Evolutionary conservation across 176 grass and related monocot species (phyloP), one percentile per base, ranked within the genome.

Genomic region (Ampelocalamus luodianensis): DNA sequence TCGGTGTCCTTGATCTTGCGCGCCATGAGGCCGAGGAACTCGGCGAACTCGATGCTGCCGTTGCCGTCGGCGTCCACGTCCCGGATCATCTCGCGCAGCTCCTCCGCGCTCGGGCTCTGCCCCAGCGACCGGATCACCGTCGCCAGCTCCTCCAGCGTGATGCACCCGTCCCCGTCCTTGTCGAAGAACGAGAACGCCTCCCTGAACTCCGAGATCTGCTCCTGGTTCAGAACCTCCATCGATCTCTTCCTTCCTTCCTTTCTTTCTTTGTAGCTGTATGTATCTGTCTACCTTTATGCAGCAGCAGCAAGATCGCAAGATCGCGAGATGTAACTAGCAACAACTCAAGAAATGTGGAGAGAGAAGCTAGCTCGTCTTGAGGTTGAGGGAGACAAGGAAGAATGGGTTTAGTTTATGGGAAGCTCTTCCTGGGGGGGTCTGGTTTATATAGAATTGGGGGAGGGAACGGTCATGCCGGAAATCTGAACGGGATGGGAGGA

Each of bases 181-280:
- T 97, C 95, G 73, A 97, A 97, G 85, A 97, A 92, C 11, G 86
- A 83, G 81, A 97, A 97, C 29, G 95, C 90, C 86, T 93, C 90
- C 18, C 77, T 67, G 88, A 91, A 94, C 84, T 92, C 95, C 1
- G 76, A 49, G n/a, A 97, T 78, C 85, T 97, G 90, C 71, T 92
- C 77, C 23, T 27, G 17, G 55, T 15, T 63, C 60, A 29, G 26
- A 27, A 29, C 24, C 60, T 63, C 60, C 24, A 29, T 29, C 23
- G n/a, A 63, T 63, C 60, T 15, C 60, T 6, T 2, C 17, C 50
- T 18, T 20, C 1, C 23, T 11, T 9, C 9, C 51, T 50, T 8
- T 20, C 51, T 54, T 2, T 58, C 54, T n/a, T 9, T 22, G 9
- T 44, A 44, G 10, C 43, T 44, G 43, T 44, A 44, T 7, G 16